These are phyloP conservation scores for Diatrype stigma DNA, from an alignment of 2,329 filamentous ascomycete genomes.

Conservation along the genomic window DNA sequence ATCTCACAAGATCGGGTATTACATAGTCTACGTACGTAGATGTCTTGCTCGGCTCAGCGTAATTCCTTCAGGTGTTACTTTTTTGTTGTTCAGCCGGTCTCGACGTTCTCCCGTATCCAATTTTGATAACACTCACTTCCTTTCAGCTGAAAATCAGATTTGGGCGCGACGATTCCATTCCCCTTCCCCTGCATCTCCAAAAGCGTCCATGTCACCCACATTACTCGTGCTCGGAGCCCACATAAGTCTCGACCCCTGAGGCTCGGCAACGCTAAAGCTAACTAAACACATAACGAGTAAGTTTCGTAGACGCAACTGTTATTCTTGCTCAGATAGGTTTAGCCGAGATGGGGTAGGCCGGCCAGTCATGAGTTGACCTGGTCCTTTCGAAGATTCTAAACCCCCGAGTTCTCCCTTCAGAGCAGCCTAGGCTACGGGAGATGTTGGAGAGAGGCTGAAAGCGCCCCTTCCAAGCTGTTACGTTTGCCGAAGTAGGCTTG, in stretches of 20 bases:
- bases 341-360: background rate
- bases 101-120: no score
- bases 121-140: no score
- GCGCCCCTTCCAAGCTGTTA: constrained; percentile 1
- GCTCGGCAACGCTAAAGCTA: background rate
- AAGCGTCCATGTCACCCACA: no score
- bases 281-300: background rate
- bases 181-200: no score
- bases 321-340: constrained; percentile 1
- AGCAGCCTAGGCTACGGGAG: background rate
- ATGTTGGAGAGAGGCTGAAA: background rate
- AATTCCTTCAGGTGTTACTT: background rate
- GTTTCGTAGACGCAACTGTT: background rate
- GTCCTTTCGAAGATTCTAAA: no score
- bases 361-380: background rate
- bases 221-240: background rate
- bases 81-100: background rate
- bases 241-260: background rate
- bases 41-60: background rate
- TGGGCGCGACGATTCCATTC: no score
- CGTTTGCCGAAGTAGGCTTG: constrained; percentile 6
- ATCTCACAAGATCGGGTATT: background rate
- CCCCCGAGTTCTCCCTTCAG: no score
- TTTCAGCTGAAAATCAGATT: no score
- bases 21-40: no score